phyloP scores from a whole-genome alignment of 2,329 filamentous ascomycete genomes.

The Domatiomyces catenatus region DNA sequence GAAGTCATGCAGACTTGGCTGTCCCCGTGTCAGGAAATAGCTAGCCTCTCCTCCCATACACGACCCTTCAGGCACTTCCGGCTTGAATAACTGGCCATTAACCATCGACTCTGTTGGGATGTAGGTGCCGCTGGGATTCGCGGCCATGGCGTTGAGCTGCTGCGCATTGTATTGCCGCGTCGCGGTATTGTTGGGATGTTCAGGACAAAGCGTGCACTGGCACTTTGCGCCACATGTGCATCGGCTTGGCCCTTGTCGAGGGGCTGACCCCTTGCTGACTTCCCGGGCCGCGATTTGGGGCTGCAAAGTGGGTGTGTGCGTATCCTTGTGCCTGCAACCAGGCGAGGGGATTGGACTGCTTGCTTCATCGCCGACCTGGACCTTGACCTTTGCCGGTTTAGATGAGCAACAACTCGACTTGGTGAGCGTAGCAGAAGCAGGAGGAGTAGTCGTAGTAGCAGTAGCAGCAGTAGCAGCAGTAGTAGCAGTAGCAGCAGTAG shows the following conservation, averaged over 20 bases:
- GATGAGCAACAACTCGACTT: slow-evolving; percentile 8
- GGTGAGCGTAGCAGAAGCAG: neutral
- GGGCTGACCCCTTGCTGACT: neutral
- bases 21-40: slow-evolving; percentile 7
- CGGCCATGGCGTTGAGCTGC: slow-evolving; percentile 2
- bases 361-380: slow-evolving; percentile 4
- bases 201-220: slow-evolving; percentile 17
- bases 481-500: neutral
- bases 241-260: slow-evolving; percentile 5
- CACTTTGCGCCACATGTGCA: slow-evolving; percentile 17
- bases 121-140: neutral
- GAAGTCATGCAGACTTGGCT: slow-evolving; percentile 8
- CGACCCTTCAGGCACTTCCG: slow-evolving; percentile 5
- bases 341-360: slow-evolving; percentile 2
- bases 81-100: neutral
- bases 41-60: slow-evolving; percentile 15
- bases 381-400: neutral
- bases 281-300: slow-evolving; percentile 1
- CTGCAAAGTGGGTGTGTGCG: slow-evolving; percentile 3
- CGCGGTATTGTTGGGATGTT: slow-evolving; percentile 17
- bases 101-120: neutral
- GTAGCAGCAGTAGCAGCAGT: neutral
- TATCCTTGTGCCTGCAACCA: slow-evolving; percentile 15
- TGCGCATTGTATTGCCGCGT: slow-evolving; percentile 8
- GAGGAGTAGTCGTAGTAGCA: neutral